Conservation (phyloP, 1,139 yeast genomes). For the Geotrichum bryndzae region DNA sequence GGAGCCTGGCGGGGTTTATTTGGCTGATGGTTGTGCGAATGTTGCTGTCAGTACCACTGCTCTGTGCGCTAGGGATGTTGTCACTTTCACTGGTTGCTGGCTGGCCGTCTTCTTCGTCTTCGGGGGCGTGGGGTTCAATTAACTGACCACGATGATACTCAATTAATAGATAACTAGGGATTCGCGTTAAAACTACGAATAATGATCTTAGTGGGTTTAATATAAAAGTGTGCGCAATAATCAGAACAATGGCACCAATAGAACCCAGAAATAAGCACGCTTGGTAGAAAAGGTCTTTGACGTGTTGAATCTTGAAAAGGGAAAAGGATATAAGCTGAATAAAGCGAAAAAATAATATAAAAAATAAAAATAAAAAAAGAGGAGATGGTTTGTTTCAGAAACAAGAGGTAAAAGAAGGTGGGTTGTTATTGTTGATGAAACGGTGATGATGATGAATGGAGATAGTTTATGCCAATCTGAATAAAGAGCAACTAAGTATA, state of each 20-base stretch:
- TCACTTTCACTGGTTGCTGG: not conserved
- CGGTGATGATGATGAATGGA: too few species aligned
- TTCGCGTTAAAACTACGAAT: slow-evolving; percentile 3
- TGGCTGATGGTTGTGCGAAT: not conserved
- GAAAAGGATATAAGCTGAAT: not conserved
- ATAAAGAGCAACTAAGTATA: too few species aligned
- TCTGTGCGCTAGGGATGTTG: not conserved
- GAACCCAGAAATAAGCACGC: slow-evolving; percentile 15
- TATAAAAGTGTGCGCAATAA: slow-evolving; percentile 14
- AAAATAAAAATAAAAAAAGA: not conserved
- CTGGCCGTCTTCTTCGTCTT: not conserved
- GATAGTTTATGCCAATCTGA: too few species aligned
- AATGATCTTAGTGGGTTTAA: slow-evolving; percentile 15
- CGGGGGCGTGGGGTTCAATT: not conserved
- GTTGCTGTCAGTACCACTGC: not conserved
- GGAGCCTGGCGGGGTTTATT: not conserved
- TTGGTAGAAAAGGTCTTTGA: slow-evolving; percentile 8
- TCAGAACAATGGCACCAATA: slow-evolving; percentile 6
- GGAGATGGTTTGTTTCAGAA: not conserved
- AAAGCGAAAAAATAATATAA: too few species aligned
- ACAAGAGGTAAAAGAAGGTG: not conserved
- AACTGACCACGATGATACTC: slow-evolving; percentile 13
- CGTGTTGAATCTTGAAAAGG: slow-evolving; percentile 2
- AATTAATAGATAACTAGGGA: slow-evolving; percentile 4
- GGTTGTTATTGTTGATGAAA: too few species aligned